A percentile compares a stretch with the other conserved stretches of the same genome.
Conservation (phyloP, 441 rosid species). For the Jatropha podagrica region DNA sequence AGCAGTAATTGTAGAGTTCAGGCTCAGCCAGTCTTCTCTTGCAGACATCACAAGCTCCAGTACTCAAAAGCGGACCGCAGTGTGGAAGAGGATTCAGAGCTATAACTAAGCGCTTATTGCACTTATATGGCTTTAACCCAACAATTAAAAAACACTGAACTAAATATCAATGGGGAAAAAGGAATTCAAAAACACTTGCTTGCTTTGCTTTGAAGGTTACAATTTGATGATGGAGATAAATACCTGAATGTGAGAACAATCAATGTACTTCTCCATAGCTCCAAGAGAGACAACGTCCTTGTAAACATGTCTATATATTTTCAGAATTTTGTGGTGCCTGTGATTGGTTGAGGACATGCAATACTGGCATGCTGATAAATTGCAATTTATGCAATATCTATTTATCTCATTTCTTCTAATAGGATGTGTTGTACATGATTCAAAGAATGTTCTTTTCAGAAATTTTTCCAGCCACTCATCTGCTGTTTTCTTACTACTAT, state of each 20-base stretch:
- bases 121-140: conserved; percentile 39
- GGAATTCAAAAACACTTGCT: too few relatives aligned
- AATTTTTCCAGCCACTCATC: conserved; percentile 22
- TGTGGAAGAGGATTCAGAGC: conserved; percentile 47
- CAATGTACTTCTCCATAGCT: conserved; percentile 36
- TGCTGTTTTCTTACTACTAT: not conserved
- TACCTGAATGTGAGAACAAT: conserved; percentile 44
- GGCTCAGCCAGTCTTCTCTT: conserved; percentile 37
- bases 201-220: too few relatives aligned
- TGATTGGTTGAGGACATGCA: conserved; percentile 36
- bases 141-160: not conserved
- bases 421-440: conserved; percentile 34
- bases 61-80: conserved; percentile 24
- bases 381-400: conserved; percentile 40
- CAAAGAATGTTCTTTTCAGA: conserved; percentile 34
- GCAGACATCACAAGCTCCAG: conserved; percentile 33
- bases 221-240: not conserved
- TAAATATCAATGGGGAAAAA: too few relatives aligned
- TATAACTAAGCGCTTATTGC: conserved; percentile 42
- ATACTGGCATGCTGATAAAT: conserved; percentile 37
- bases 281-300: conserved; percentile 43
- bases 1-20: conserved; percentile 35
- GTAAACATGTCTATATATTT: conserved; percentile 42
- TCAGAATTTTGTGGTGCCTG: conserved; percentile 37
- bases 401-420: conserved; percentile 39